These are phyloP conservation scores for Arabis hirsuta DNA, from an alignment of 345 rosid species.

Conservation along the genomic window DNA sequence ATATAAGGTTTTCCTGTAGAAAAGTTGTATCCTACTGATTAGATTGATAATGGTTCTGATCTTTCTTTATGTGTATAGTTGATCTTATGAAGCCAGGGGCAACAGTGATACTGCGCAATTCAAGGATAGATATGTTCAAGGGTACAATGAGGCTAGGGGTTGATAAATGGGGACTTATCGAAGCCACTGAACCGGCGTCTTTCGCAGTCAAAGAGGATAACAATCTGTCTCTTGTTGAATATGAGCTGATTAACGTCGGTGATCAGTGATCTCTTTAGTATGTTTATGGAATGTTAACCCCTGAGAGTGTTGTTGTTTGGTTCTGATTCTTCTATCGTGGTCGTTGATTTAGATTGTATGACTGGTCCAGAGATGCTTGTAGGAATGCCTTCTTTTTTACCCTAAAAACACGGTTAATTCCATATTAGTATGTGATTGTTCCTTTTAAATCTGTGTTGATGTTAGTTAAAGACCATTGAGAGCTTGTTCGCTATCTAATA, in stretches of 20 bases:
- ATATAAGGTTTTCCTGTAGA: neutral
- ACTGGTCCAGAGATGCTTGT: slow-evolving; percentile 29
- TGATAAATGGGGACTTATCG: slow-evolving; percentile 95
- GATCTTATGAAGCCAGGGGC: slow-evolving; percentile 70
- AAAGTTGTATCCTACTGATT: neutral
- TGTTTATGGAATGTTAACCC: slow-evolving; percentile 46
- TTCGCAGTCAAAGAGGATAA: slow-evolving; percentile 69
- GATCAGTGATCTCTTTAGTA: slow-evolving; percentile 52
- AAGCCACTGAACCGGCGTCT: slow-evolving; percentile 71
- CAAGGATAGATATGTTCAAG: slow-evolving; percentile 97
- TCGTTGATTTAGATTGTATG: slow-evolving; percentile 37
- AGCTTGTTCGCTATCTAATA: slow-evolving; percentile 31
- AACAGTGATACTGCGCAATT: slow-evolving; percentile 80
- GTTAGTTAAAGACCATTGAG: slow-evolving; percentile 29
- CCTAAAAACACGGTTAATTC: slow-evolving; percentile 5
- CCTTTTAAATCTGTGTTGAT: slow-evolving; percentile 6
- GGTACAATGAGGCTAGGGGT: slow-evolving; percentile 98
- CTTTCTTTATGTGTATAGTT: slow-evolving; percentile 47
- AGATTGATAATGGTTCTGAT: neutral
- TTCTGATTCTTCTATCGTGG: slow-evolving; percentile 36
- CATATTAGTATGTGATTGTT: neutral
- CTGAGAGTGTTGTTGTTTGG: slow-evolving; percentile 34
- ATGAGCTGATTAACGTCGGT: slow-evolving; percentile 81
- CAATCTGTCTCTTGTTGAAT: slow-evolving; percentile 87
- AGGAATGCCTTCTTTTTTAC: slow-evolving; percentile 33